Conservation (phyloP, 805 yeast genomes). For the Metschnikowia shivogae region DNA sequence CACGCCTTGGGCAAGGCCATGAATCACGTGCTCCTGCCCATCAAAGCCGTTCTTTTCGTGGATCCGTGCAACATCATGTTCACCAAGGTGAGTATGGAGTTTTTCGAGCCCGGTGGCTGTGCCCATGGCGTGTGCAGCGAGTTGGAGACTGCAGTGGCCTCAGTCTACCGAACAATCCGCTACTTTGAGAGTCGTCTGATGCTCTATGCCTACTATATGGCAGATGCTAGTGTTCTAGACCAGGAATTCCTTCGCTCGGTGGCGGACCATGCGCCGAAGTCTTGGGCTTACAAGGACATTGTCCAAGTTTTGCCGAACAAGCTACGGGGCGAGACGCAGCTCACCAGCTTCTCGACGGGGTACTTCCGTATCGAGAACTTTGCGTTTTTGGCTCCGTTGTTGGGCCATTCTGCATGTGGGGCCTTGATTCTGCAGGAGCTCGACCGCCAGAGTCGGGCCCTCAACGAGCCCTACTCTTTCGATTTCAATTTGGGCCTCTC, state of each 20-base stretch:
- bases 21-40: slow-evolving; percentile 30
- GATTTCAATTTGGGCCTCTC: slow-evolving; percentile 24
- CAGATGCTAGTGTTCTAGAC: slow-evolving; percentile 22
- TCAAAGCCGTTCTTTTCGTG: slow-evolving; percentile 30
- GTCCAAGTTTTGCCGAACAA: slow-evolving; percentile 19
- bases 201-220: slow-evolving; percentile 24
- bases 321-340: slow-evolving; percentile 11
- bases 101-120: slow-evolving; percentile 16
- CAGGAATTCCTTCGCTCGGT: slow-evolving; percentile 15
- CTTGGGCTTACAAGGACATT: slow-evolving; percentile 15
- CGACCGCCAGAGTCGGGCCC: slow-evolving; percentile 13
- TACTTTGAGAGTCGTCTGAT: slow-evolving; percentile 32
- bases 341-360: slow-evolving; percentile 8
- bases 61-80: slow-evolving; percentile 33
- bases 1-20: slow-evolving; percentile 33
- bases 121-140: slow-evolving; percentile 13
- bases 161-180: slow-evolving; percentile 28
- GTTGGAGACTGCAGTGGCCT: slow-evolving; percentile 22
- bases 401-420: slow-evolving; percentile 14
- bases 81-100: slow-evolving; percentile 29
- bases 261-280: slow-evolving; percentile 6
- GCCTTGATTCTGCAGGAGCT: slow-evolving; percentile 11
- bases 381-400: slow-evolving; percentile 18
- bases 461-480: slow-evolving; percentile 17
- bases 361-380: slow-evolving; percentile 13